phyloP scores from a whole-genome alignment of 192 early-diverging fungal species.

The Coemansia reversa region DNA sequence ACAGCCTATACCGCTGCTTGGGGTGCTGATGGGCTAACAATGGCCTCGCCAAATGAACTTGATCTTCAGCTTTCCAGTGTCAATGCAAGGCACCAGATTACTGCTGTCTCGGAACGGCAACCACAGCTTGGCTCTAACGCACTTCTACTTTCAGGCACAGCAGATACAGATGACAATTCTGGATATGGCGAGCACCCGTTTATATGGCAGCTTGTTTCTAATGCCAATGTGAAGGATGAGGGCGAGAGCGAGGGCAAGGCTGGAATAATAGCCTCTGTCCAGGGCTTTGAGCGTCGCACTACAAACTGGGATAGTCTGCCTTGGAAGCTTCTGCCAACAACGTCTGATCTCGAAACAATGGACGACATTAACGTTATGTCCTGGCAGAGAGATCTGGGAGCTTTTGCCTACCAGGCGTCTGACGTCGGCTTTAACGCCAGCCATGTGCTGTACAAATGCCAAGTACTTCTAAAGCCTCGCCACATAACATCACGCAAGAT shows the following conservation, averaged over 20 bases:
- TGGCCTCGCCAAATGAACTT: slow-evolving; percentile 5
- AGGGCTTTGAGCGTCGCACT: slow-evolving; percentile 36
- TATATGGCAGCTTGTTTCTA: slow-evolving; percentile 21
- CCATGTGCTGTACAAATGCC: slow-evolving; percentile 62
- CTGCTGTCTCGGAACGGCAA: slow-evolving; percentile 22
- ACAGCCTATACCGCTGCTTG: slow-evolving; percentile 23
- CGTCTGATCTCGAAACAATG: slow-evolving; percentile 52
- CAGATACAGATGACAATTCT: not conserved
- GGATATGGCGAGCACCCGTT: slow-evolving; percentile 15
- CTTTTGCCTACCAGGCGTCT: slow-evolving; percentile 57
- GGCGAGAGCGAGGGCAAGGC: not conserved
- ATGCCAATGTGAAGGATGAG: too few relatives aligned
- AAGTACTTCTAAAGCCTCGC: slow-evolving; percentile 47
- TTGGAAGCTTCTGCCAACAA: slow-evolving; percentile 54
- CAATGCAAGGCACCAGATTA: not conserved
- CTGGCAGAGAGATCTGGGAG: slow-evolving; percentile 45
- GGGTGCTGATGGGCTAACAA: slow-evolving; percentile 36
- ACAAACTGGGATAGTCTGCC: slow-evolving; percentile 45
- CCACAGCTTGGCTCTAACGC: slow-evolving; percentile 6
- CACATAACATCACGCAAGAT: slow-evolving; percentile 38
- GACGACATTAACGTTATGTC: slow-evolving; percentile 53
- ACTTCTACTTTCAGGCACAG: not conserved
- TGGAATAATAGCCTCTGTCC: slow-evolving; percentile 5
- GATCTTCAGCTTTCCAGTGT: slow-evolving; percentile 7
- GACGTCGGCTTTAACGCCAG: slow-evolving; percentile 64